These are phyloP conservation scores for Nothophaeocryptopus gaeumannii DNA, from an alignment of 2,329 filamentous ascomycete species.

Conservation along the genomic window DNA sequence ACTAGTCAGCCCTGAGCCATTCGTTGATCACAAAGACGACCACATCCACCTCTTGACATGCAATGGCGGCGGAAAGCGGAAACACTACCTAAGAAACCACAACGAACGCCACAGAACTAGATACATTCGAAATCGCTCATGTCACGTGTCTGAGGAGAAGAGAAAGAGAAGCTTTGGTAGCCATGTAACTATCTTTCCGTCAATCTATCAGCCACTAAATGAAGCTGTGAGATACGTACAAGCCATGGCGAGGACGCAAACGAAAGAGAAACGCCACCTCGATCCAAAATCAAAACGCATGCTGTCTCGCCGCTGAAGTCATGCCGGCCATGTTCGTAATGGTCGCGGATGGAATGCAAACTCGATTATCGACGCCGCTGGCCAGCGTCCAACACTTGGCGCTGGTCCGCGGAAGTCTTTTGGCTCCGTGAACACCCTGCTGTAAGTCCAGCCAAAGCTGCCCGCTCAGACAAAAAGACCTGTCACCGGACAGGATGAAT, in stretches of 20 bases:
- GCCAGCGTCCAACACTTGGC: conserved; percentile 31
- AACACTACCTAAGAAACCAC: conserved; percentile 2
- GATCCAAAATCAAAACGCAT: conserved; percentile 15
- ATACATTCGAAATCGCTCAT: conserved; percentile 25
- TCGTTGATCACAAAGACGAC: not conserved
- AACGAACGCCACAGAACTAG: conserved; percentile 5
- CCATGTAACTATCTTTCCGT: conserved; percentile 33
- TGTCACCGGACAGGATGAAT: too few relatives aligned
- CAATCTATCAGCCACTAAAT: conserved; percentile 36
- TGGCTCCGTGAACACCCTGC: conserved; percentile 29
- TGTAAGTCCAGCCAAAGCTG: conserved; percentile 24
- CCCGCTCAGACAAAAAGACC: not conserved
- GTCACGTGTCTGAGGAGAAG: conserved; percentile 23
- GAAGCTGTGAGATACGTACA: conserved; percentile 35
- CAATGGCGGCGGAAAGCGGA: conserved; percentile 21
- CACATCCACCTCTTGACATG: conserved; percentile 25
- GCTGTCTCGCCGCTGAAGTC: conserved; percentile 6
- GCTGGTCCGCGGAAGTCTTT: conserved; percentile 24
- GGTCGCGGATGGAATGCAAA: conserved; percentile 6
- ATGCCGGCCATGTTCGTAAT: conserved; percentile 19
- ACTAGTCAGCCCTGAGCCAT: conserved; percentile 12
- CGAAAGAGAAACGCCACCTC: conserved; percentile 11
- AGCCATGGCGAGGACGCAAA: conserved; percentile 26
- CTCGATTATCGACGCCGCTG: conserved; percentile 22
- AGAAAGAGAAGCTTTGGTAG: conserved; percentile 19